Evolutionary conservation across 75 land plant genomes (phyloP).

Genomic region (Pseudotsuga menziesii): DNA sequence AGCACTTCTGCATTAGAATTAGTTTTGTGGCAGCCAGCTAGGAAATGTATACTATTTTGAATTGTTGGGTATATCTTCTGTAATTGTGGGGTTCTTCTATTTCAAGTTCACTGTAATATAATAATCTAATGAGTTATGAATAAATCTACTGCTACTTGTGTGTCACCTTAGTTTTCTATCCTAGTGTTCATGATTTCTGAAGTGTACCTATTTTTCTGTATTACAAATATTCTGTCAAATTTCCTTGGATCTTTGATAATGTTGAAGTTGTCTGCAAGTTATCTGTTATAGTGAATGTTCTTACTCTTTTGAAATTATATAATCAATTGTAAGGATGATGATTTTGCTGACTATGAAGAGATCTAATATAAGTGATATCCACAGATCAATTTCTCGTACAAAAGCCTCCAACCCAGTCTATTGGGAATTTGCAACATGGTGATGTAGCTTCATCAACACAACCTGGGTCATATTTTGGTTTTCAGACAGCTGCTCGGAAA

Average conservation of each 20-base stretch:
- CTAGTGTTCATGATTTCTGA: not conserved
- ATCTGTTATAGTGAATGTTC: not conserved
- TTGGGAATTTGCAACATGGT: constrained; percentile 1
- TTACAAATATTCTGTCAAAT: not conserved
- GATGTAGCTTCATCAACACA: constrained; percentile 4
- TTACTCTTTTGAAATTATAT: not conserved
- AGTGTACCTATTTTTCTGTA: not conserved
- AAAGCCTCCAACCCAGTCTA: constrained; percentile 6
- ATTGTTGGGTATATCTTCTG: not conserved
- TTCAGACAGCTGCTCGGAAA: constrained; percentile 40
- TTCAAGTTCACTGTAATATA: too few species aligned
- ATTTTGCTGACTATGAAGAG: not conserved
- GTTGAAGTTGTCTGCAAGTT: not conserved
- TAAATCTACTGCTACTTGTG: not conserved
- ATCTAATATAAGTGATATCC: not conserved
- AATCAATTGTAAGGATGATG: not conserved
- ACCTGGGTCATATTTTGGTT: not conserved
- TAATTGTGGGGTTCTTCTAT: not conserved
- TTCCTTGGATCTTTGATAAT: not conserved
- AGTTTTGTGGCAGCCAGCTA: too few species aligned
- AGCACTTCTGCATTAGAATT: too few species aligned
- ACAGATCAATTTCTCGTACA: not conserved
- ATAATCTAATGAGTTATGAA: not conserved
- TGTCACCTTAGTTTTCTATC: not conserved
- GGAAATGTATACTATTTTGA: too few species aligned